Conservation (phyloP, 306 rosid species). For the Arachis hypogaea region DNA sequence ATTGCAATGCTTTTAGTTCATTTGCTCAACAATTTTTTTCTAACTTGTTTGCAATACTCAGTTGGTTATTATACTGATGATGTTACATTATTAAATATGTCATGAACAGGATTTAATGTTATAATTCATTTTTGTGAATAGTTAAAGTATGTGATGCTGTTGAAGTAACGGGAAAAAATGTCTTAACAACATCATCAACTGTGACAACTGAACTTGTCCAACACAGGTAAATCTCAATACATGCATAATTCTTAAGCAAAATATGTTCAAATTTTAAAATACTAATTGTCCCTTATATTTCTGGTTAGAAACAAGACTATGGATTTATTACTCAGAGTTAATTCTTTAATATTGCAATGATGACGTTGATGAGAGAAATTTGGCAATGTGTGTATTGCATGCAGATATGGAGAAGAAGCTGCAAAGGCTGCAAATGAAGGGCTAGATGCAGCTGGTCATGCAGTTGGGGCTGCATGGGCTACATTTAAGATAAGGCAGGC, state of each 20-base stretch:
- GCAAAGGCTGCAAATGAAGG: constrained; percentile 82
- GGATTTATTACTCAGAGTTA: background rate
- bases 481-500: constrained; percentile 82
- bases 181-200: constrained; percentile 82
- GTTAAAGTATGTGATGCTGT: constrained; percentile 91
- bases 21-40: background rate
- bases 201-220: constrained; percentile 84
- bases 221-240: constrained; percentile 61
- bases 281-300: no score
- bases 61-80: background rate
- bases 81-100: constrained; percentile 18
- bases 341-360: background rate
- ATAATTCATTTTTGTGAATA: constrained; percentile 36
- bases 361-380: constrained; percentile 11
- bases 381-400: constrained; percentile 36
- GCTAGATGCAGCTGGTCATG: constrained; percentile 91
- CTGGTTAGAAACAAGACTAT: no score
- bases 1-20: constrained; percentile 22
- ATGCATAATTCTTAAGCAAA: constrained; percentile 4
- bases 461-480: constrained; percentile 89
- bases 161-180: constrained; percentile 90
- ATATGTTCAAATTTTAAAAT: background rate
- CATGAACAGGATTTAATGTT: background rate
- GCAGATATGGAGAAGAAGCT: constrained; percentile 87
- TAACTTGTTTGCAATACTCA: constrained; percentile 10